Percentiles rank a stretch among this genome's conserved stretches.
phyloP scores from a whole-genome alignment of 164 flowering plant genomes.

The Cinnamomum micranthum region DNA sequence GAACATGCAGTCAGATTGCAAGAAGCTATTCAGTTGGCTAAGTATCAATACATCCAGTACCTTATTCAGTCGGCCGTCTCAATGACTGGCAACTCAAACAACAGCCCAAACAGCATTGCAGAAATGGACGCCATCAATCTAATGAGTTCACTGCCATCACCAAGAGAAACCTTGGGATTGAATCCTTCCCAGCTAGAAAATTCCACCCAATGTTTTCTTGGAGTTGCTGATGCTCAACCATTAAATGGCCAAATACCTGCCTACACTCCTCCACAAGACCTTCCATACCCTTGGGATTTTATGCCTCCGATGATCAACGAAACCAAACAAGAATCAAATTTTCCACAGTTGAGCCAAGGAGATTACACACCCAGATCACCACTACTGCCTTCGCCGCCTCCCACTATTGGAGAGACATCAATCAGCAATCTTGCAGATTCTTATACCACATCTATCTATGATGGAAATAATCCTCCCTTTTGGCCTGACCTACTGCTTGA shows the following conservation, averaged over 20 bases:
- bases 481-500: slow-evolving; percentile 47
- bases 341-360: background rate
- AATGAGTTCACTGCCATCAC: slow-evolving; percentile 12
- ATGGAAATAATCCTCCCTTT: slow-evolving; percentile 24
- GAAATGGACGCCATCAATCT: slow-evolving; percentile 34
- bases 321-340: background rate
- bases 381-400: background rate
- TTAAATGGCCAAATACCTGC: slow-evolving; percentile 1
- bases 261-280: background rate
- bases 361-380: slow-evolving; percentile 2
- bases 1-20: slow-evolving; percentile 51
- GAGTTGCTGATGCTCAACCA: background rate
- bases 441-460: slow-evolving; percentile 31
- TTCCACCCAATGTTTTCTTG: background rate
- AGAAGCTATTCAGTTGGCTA: slow-evolving; percentile 59
- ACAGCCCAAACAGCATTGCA: slow-evolving; percentile 11
- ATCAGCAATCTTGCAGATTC: slow-evolving; percentile 29
- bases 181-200: background rate
- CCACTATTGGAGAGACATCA: background rate
- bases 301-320: background rate
- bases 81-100: slow-evolving; percentile 10
- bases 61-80: slow-evolving; percentile 43
- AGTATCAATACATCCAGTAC: slow-evolving; percentile 49
- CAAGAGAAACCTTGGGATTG: background rate
- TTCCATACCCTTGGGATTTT: background rate